Conservation (phyloP, 2,329 filamentous ascomycete genomes). For the Aspergillus sp. region DNA sequence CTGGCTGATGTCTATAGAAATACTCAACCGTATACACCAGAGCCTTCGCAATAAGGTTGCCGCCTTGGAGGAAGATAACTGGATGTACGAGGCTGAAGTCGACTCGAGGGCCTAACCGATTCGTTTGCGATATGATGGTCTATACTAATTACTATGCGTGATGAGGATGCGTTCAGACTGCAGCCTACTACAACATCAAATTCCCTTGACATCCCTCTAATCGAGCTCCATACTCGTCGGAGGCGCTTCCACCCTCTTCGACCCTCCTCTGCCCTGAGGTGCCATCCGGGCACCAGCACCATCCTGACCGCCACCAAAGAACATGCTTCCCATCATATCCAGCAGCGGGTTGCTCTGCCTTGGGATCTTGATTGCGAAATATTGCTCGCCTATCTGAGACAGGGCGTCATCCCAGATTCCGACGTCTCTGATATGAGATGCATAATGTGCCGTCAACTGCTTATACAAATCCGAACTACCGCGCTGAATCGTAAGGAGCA, state of each 20-base stretch:
- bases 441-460: slow-evolving; percentile 80
- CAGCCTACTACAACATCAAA: slow-evolving; percentile 8
- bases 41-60: slow-evolving; percentile 73
- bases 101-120: slow-evolving; percentile 36
- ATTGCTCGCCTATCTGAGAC: slow-evolving; percentile 90
- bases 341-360: slow-evolving; percentile 88
- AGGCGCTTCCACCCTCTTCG: slow-evolving; percentile 51
- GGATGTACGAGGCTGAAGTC: slow-evolving; percentile 82
- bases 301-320: slow-evolving; percentile 70
- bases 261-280: slow-evolving; percentile 34
- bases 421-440: slow-evolving; percentile 72
- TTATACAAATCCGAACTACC: slow-evolving; percentile 76
- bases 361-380: slow-evolving; percentile 88
- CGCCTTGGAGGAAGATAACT: slow-evolving; percentile 77
- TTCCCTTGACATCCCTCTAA: slow-evolving; percentile 27
- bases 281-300: slow-evolving; percentile 41
- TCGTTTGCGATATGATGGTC: slow-evolving; percentile 14
- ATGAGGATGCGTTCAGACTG: slow-evolving; percentile 8
- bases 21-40: slow-evolving; percentile 68
- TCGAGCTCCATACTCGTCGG: slow-evolving; percentile 49
- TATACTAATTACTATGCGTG: background rate
- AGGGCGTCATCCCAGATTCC: slow-evolving; percentile 79
- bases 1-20: slow-evolving; percentile 51
- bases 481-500: slow-evolving; percentile 81
- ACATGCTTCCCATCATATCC: slow-evolving; percentile 97